phyloP scores from a whole-genome alignment of 106 monocot species.

The Allium fistulosum region DNA sequence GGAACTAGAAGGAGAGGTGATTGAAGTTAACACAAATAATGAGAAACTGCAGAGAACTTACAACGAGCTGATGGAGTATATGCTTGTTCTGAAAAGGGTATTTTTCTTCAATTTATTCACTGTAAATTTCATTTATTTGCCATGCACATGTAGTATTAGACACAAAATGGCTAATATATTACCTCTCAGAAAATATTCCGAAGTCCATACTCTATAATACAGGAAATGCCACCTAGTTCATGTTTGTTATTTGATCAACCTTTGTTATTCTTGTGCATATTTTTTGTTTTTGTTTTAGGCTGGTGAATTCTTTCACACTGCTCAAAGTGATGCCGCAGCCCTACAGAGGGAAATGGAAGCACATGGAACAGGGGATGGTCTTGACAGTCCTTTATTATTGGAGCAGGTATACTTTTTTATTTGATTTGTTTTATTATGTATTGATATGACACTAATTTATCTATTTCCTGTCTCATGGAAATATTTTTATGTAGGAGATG shows the following conservation, averaged over 20 bases:
- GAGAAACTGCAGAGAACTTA: constrained; percentile 83
- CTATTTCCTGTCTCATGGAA: not conserved
- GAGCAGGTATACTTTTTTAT: constrained; percentile 41
- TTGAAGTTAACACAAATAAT: constrained; percentile 85
- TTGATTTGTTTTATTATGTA: not conserved
- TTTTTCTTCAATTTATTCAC: not conserved
- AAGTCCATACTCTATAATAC: not conserved
- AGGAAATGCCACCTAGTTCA: not conserved
- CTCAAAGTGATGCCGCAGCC: constrained; percentile 63
- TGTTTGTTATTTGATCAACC: not conserved
- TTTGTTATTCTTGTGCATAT: not conserved
- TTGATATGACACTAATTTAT: not conserved
- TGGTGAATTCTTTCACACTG: constrained; percentile 81
- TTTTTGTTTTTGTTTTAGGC: constrained; percentile 37
- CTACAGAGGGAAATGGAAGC: constrained; percentile 76
- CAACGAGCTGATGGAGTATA: constrained; percentile 87
- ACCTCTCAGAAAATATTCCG: not conserved
- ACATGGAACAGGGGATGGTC: constrained; percentile 37
- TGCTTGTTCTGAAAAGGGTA: constrained; percentile 79
- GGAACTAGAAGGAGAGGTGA: constrained; percentile 83
- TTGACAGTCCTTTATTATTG: constrained; percentile 71
- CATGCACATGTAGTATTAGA: too few relatives aligned
- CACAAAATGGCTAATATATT: not conserved
- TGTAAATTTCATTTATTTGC: too few relatives aligned
- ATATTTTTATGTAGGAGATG: constrained; percentile 57